phyloP scores from a whole-genome alignment of 345 rosid genomes.

The Raphanus sativus region DNA sequence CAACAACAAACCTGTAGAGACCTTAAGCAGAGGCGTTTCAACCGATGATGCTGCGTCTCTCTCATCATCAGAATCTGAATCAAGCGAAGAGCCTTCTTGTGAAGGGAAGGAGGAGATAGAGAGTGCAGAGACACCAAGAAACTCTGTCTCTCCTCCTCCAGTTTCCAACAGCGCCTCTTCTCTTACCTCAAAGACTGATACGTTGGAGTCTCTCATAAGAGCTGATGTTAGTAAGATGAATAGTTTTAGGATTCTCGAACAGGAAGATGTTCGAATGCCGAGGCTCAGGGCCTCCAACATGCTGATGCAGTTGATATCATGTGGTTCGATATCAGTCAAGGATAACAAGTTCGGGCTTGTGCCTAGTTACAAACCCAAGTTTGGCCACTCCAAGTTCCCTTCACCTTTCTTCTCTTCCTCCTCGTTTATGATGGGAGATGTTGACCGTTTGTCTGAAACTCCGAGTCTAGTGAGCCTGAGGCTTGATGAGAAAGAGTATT shows the following conservation, averaged over 20 bases:
- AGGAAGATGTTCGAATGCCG: slow-evolving; percentile 72
- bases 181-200: slow-evolving; percentile 68
- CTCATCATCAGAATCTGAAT: slow-evolving; percentile 45
- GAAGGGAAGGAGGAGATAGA: slow-evolving; percentile 65
- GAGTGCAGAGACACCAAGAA: slow-evolving; percentile 49
- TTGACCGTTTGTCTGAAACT: slow-evolving; percentile 78
- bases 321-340: slow-evolving; percentile 94
- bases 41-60: slow-evolving; percentile 53
- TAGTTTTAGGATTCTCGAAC: slow-evolving; percentile 82
- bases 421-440: slow-evolving; percentile 73
- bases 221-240: slow-evolving; percentile 87
- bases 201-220: slow-evolving; percentile 87
- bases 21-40: slow-evolving; percentile 86
- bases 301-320: slow-evolving; percentile 91
- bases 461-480: slow-evolving; percentile 71
- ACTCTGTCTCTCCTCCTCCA: slow-evolving; percentile 74
- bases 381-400: slow-evolving; percentile 62
- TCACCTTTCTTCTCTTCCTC: slow-evolving; percentile 76
- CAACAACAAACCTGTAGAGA: slow-evolving; percentile 48
- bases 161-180: slow-evolving; percentile 71
- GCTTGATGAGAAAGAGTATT: slow-evolving; percentile 84
- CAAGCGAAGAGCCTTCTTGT: slow-evolving; percentile 39
- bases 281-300: slow-evolving; percentile 73
- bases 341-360: slow-evolving; percentile 83
- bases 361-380: slow-evolving; percentile 75